Evolutionary conservation across 228 moss, liverwort and hornwort species (phyloP), one percentile per base, ranked within the genome.

Genomic region (Sphagnum fallax): DNA sequence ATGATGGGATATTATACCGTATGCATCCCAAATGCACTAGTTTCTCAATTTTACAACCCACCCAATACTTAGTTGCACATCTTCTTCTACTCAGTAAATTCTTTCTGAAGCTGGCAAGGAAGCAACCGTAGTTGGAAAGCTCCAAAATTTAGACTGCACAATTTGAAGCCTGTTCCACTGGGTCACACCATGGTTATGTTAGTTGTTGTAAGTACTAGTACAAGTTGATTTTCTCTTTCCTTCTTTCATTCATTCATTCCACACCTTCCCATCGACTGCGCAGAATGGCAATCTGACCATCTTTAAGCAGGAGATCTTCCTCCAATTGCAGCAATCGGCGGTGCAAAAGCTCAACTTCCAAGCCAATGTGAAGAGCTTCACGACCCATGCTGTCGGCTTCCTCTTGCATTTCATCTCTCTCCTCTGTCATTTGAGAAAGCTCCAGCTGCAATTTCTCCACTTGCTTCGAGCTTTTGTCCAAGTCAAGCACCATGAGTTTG

Each of bases 271-370:
- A 87, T 52, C 68, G 66, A 5, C 81, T 66, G 64, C 81, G 80
- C 63, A 87, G 70, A 61, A 87, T 87, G 7, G 87, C 83, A 70
- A 87, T 81, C 76, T 87, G 87, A 32, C 87, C 87, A 78, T 87
- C 87, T 73, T 83, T 87, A 67, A 83, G 57, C 87, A 87, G 60
- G 52, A 87, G 80, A 50, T 87, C 87, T 70, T 87, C 87, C 47
- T 87, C 87, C 15, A 87, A 76, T 64, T 87, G 76, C 67, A 78
- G 83, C 5, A 83, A 75, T 48, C 78, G 80, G 16, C 87, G 74
- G 51, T 76, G 83, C 62, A 87, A 61, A 68, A 87, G 83, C 52
- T 87, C 83, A 52, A 87, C 83, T 68, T 87, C 83, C 76, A 87
- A 70, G 65, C 81, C 75, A 80, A 81, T 63, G 60, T 76, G 83